phyloP scores from a whole-genome alignment of 1,284 basidiomycete genomes.

The Cerioporus squamosus region DNA sequence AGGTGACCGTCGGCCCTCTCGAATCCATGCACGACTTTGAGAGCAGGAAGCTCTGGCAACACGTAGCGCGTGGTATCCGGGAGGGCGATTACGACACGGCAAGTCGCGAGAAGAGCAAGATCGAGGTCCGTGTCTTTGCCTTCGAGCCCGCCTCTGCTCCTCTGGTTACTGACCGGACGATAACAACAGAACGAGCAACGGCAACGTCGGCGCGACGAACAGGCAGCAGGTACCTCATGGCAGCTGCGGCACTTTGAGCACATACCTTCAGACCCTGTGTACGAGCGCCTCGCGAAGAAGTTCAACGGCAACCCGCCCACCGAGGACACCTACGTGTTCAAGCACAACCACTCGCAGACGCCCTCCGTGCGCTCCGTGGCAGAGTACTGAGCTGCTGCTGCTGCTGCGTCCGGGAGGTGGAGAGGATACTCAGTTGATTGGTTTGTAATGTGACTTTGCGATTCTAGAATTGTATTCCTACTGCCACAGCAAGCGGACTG shows the following conservation, averaged over 20 bases:
- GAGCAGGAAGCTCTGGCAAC: constrained; percentile 85
- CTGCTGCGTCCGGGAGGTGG: neutral
- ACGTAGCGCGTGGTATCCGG: constrained; percentile 90
- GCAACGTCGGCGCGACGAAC: constrained; percentile 86
- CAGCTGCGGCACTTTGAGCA: constrained; percentile 76
- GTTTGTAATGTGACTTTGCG: neutral
- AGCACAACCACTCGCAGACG: constrained; percentile 34
- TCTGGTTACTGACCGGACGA: neutral
- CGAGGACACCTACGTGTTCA: constrained; percentile 72
- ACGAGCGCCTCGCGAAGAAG: constrained; percentile 61
- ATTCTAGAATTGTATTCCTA: neutral
- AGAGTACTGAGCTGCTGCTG: neutral
- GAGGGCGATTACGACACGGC: constrained; percentile 92
- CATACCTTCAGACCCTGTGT: constrained; percentile 70
- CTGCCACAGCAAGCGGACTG: no score
- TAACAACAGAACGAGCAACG: constrained; percentile 83
- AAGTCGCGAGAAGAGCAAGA: constrained; percentile 86
- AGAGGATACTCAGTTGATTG: neutral
- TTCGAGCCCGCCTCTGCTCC: neutral
- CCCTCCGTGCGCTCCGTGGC: neutral
- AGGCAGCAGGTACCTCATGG: constrained; percentile 76
- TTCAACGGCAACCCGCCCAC: constrained; percentile 60
- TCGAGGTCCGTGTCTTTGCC: constrained; percentile 68
- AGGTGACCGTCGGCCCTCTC: constrained; percentile 65
- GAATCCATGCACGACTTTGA: constrained; percentile 84